Base-by-base conservation (phyloP, 2,329 filamentous ascomycete species). In the Fusarium phyllophilum region DNA sequence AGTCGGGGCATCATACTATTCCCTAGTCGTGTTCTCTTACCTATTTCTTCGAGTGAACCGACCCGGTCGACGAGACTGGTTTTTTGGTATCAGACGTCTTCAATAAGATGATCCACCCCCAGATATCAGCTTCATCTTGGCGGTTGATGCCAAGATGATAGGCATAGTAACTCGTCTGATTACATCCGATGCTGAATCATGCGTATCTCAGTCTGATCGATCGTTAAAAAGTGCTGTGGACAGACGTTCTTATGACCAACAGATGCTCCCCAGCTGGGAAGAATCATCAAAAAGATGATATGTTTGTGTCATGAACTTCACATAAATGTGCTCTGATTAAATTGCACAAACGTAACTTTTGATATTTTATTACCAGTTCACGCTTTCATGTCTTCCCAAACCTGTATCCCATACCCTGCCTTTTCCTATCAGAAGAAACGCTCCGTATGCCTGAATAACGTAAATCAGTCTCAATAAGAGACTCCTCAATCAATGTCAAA, bases 71-170 rank as follows among this genome's bases (percentile, higher is more conserved):
- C 10, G 56, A 38, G 46, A 46, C n/a, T 33, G 42, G 38, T 55
- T 38, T 46, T 56, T 46, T 24, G 33, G 49, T 36, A 68, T 65
- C 60, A 34, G 22, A 64, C 42, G 60, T 42, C 42, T 51, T 45
- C 26, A 54, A 44, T 38, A 41, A 62, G 13, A 57, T 52, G 63
- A 51, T 61, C 68, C 75, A 64, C 58, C 54, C 58, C 63, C 59
- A 57, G 72, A 69, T 72, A 64, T 51, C 49, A 41, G 31, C 68
- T 65, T 68, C 67, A 61, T 54, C 70, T 73, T 66, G 63, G 73
- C 66, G 39, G 29, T 51, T 44, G 8, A 17, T 51, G 71, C 68
- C 52, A 75, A 75, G 68, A 72, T 36, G 38, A 55, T 65, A 57
- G 26, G 42, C 59, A 59, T 42, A 39, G 49, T 33, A 33, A 34